Conservation (phyloP, 2,329 filamentous ascomycete genomes). For the Botrytis squamosa region DNA sequence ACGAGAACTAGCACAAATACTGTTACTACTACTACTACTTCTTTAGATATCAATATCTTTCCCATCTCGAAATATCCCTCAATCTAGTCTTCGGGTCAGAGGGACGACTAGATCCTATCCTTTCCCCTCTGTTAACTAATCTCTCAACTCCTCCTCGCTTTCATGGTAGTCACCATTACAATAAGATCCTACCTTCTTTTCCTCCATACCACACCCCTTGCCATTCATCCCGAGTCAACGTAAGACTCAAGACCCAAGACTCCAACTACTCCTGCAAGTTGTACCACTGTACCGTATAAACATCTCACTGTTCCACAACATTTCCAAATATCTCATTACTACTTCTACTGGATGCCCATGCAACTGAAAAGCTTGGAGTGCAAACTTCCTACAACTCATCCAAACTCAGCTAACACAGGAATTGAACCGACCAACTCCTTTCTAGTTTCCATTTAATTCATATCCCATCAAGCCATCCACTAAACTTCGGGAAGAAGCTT, state of each 20-base stretch:
- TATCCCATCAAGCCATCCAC: neutral
- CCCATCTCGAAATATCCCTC: neutral
- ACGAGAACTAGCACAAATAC: neutral
- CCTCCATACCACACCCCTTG: neutral
- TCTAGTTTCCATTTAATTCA: neutral
- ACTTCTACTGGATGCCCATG: neutral
- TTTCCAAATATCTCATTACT: neutral
- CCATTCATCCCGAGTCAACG: slow-evolving; percentile 2
- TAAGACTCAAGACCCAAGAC: neutral
- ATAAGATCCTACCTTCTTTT: neutral
- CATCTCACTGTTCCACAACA: neutral
- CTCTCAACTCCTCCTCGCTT: neutral
- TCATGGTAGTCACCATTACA: slow-evolving; percentile 7
- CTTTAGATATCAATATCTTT: neutral
- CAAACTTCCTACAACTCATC: neutral
- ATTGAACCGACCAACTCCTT: neutral
- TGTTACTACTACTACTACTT: neutral
- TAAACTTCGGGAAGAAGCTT: neutral
- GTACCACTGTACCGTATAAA: neutral
- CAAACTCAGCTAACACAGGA: neutral
- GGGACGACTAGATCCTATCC: neutral
- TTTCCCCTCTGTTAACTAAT: neutral
- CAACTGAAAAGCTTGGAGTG: neutral
- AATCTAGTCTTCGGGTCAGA: neutral
- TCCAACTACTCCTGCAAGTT: neutral